Evolutionary conservation across 1,139 yeast genomes (phyloP).

Genomic region (Debaryomyces robertsiae): DNA sequence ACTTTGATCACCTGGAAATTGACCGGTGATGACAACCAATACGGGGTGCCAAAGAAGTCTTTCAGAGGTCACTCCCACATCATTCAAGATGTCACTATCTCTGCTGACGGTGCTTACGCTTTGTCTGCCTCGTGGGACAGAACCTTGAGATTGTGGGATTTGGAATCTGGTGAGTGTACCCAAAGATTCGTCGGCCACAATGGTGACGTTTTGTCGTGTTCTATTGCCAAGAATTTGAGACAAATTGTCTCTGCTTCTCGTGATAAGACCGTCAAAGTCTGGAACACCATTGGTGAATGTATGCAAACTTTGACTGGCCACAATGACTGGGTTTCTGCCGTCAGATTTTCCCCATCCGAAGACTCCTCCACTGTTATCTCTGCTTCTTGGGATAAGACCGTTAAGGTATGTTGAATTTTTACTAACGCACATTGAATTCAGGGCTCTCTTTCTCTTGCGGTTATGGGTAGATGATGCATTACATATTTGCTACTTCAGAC

Average conservation of each 20-base stretch:
- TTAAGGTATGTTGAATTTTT: slow-evolving; percentile 78
- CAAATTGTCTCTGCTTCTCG: slow-evolving; percentile 99
- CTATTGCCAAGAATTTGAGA: slow-evolving; percentile 96
- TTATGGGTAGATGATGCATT: slow-evolving; percentile 56
- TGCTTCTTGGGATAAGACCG: slow-evolving; percentile 99
- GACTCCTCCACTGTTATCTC: slow-evolving; percentile 81
- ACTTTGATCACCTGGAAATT: slow-evolving; percentile 97
- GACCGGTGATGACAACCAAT: slow-evolving; percentile 91
- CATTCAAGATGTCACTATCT: slow-evolving; percentile 96
- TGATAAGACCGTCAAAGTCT: slow-evolving; percentile 98
- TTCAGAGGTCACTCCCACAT: slow-evolving; percentile 99
- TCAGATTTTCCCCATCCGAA: slow-evolving; percentile 89
- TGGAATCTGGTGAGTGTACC: slow-evolving; percentile 91
- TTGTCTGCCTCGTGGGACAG: slow-evolving; percentile 99
- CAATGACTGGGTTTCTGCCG: slow-evolving; percentile 99
- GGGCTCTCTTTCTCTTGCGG: slow-evolving; percentile 6
- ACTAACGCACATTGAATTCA: slow-evolving; percentile 17
- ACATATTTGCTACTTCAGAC: slow-evolving; percentile 99
- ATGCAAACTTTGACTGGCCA: slow-evolving; percentile 93
- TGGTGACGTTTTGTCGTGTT: slow-evolving; percentile 95
- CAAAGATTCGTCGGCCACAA: slow-evolving; percentile 98
- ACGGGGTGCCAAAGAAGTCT: slow-evolving; percentile 98
- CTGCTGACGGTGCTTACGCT: slow-evolving; percentile 98
- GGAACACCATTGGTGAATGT: slow-evolving; percentile 99
- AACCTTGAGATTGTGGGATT: slow-evolving; percentile 98